Base-by-base conservation (phyloP, 2,329 filamentous ascomycete species). In the Huntiella abstrusa region DNA sequence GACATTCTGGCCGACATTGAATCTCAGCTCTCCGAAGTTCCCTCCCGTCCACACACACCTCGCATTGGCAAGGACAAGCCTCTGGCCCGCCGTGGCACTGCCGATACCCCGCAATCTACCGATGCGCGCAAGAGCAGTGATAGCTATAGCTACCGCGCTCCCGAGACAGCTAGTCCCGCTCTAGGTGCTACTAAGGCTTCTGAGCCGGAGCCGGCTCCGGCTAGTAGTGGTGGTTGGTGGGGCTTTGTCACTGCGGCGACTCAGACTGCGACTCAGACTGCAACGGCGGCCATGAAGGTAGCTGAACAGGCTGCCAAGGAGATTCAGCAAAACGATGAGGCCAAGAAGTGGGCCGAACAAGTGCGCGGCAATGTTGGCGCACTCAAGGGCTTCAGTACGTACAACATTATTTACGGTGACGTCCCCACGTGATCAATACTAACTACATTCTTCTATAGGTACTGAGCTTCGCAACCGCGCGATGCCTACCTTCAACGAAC, bases 281-380 rank as follows among this genome's bases (percentile, higher is more conserved):
- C 82, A n/a, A 44, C 41, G 13, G 43, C 42, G 28, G 83, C 81
- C 19, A 77, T 92, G 63, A 93, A 92, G 67, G 84, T 88, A 60
- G 88, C 91, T 41, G 87, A 95, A 63, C 84, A 80, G 5, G 81
- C 87, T 1, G 87, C 93, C 53, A 93, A 88, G 60, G 85, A 96
- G 61, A 87, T 98, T 41, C 84, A 94, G 60, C 80, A 91, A 59
- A 95, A 93, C 56, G 86, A 96, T 58, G 91, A 98, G 61, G 91
- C 88, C 44, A 87, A 88, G 66, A 83, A 84, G 60, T 98, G 88
- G 86, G 84, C 87, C 1, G 83, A 94, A 45, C 88, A 96, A 60
- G 82, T 96, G 47, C 80, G 80, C 57, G 87, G 86, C 50, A 94
- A 94, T 58, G 83, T 92, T 42, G 82, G 80, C 39, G 77, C 77